Base-by-base conservation (phyloP, 805 yeast genomes). In the Crinitomyces ghanaensis region DNA sequence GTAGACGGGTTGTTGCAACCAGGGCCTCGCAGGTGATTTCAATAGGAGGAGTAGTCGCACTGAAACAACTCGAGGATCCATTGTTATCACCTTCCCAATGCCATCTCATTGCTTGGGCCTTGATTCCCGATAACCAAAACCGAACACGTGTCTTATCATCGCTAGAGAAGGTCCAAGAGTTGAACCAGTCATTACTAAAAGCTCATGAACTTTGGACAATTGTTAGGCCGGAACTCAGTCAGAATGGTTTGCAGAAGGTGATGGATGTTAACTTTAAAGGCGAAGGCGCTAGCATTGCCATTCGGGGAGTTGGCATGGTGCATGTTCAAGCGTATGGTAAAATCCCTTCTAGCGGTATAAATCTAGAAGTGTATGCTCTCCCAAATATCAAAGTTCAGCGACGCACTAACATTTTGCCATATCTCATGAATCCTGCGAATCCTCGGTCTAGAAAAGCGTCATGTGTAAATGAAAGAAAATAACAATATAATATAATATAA, bases 31-130 rank as follows among this genome's bases (percentile, higher is more conserved):
- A 37, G 46, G 43, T 43, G 34, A 51, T 50, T 31, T 57, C 46
- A 19, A 35, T 57, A 6, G 62, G 57, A 3, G 63, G 63, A 0
- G 35, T 57, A n/a, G 42, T 49, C 0, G 34, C 56, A 2, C 44
- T 53, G 33, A 28, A 17, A 11, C 30, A 47, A 5, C 50, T 51
- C 1, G 44, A 40, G 3, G 31, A 31, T 6, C 40, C 28, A 5
- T 18, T 26, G n/a, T n/a, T n/a, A n/a, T n/a, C n/a, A n/a, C 8
- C 7, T n/a, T 28, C 19, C 9, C 19, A 8, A 6, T 8, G 7
- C 19, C 43, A 43, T 12, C 31, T 53, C 11, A 49, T 54, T 27
- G 49, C 44, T 2, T 57, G 59, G 53, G 42, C 48, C 1, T 42
- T 50, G 13, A 37, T 45, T 6, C 49, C 48, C 2, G 56, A 50